Evolutionary conservation across 2,329 filamentous ascomycete genomes (phyloP).

Genomic region (Orbilia blumenaviensis): DNA sequence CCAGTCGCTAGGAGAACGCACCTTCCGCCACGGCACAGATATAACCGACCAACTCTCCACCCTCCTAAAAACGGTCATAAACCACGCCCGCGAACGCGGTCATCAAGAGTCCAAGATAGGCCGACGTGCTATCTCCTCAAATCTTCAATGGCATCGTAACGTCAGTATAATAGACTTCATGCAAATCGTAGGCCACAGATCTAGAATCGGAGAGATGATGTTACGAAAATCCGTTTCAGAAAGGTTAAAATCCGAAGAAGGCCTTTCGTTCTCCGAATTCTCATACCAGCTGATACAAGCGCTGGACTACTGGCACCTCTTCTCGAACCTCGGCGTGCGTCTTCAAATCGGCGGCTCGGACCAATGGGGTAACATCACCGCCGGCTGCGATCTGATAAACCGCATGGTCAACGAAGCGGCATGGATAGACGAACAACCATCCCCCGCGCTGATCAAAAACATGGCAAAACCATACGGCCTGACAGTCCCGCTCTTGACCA

Average conservation of each 20-base stretch:
- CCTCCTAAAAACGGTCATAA: constrained; percentile 12
- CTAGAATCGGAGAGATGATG: constrained; percentile 86
- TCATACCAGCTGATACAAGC: constrained; percentile 91
- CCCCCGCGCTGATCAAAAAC: constrained; percentile 28
- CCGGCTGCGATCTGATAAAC: constrained; percentile 86
- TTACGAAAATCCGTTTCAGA: constrained; percentile 71
- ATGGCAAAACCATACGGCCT: constrained; percentile 74
- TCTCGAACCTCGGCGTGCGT: constrained; percentile 69
- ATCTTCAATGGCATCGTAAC: constrained; percentile 81
- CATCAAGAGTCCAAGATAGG: constrained; percentile 72
- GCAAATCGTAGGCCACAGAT: constrained; percentile 74
- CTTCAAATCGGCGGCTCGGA: constrained; percentile 83
- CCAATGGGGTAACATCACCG: constrained; percentile 94
- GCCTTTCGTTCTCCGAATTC: constrained; percentile 95
- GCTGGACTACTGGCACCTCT: constrained; percentile 96
- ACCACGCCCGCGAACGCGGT: constrained; percentile 61
- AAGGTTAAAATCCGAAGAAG: constrained; percentile 83
- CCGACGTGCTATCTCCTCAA: constrained; percentile 77
- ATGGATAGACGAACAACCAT: constrained; percentile 49
- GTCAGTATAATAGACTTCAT: constrained; percentile 78
- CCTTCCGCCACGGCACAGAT: constrained; percentile 17
- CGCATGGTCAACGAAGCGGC: constrained; percentile 64
- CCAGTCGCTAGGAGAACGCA: constrained; percentile 13
- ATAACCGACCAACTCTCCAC: constrained; percentile 27
- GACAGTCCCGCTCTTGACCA: constrained; percentile 88